Evolutionary conservation across 306 rosid genomes (phyloP).

Genomic region (Acacia melanoxylon): DNA sequence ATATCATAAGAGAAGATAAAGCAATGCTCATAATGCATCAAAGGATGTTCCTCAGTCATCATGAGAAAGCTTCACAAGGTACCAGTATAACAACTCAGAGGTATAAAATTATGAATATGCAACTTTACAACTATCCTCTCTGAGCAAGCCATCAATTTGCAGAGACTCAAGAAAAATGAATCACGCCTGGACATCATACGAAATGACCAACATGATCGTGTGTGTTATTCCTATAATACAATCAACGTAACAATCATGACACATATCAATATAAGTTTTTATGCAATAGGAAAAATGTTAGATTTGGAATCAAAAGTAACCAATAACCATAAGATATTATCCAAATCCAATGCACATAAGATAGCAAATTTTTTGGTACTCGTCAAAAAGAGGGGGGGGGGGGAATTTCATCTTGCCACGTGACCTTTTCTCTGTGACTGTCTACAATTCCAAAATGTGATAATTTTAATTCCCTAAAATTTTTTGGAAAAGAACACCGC

Average conservation of each 20-base stretch:
- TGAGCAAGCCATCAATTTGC: background rate
- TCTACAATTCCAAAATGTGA: background rate
- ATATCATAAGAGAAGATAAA: background rate
- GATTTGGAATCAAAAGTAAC: background rate
- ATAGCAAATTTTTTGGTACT: background rate
- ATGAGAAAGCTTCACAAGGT: background rate
- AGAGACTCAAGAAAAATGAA: background rate
- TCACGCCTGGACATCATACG: background rate
- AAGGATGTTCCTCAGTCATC: background rate
- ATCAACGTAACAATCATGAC: background rate
- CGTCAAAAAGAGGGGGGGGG: background rate
- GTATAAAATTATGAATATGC: background rate
- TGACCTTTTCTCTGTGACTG: background rate
- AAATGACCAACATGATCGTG: background rate
- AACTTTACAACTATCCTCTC: background rate
- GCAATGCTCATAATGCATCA: background rate
- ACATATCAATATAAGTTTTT: background rate
- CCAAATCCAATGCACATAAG: slow-evolving; percentile 3
- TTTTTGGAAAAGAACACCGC: background rate
- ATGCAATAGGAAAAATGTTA: background rate
- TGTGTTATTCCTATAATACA: background rate
- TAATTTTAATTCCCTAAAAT: slow-evolving; percentile 1
- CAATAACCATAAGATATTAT: background rate
- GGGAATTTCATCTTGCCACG: background rate
- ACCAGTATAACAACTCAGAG: background rate